A percentile compares a stretch with the other conserved stretches of the same genome.
Conservation (phyloP, 345 rosid genomes). For the Bruguiera gymnorhiza region DNA sequence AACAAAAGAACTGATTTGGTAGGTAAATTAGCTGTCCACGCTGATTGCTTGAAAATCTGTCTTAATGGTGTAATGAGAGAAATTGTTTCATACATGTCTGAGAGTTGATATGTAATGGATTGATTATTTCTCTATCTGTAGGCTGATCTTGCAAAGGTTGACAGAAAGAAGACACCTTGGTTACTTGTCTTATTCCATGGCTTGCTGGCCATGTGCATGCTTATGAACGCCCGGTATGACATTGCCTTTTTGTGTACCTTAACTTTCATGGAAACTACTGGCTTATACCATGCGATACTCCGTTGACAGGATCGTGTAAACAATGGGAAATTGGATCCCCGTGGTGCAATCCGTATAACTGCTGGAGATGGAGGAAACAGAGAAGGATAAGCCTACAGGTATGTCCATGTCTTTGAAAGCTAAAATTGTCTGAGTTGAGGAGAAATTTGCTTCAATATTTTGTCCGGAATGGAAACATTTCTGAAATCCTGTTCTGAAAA, state of each 20-base stretch:
- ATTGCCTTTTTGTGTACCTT: neutral
- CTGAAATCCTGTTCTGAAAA: neutral
- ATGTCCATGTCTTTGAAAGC: slow-evolving; percentile 17
- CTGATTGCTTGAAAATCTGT: no score
- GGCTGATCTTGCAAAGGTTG: slow-evolving; percentile 78
- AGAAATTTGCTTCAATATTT: no score
- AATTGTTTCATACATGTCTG: neutral
- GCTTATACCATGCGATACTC: slow-evolving; percentile 9
- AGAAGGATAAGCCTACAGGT: slow-evolving; percentile 85
- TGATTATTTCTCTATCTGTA: slow-evolving; percentile 23
- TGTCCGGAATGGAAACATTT: neutral
- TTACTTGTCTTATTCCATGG: slow-evolving; percentile 66
- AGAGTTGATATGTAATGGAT: neutral
- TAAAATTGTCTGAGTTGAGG: neutral
- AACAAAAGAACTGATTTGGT: no score
- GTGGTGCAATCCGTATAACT: slow-evolving; percentile 80
- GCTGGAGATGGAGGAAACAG: slow-evolving; percentile 91
- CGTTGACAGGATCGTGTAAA: slow-evolving; percentile 61
- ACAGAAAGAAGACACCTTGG: slow-evolving; percentile 84
- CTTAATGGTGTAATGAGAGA: neutral
- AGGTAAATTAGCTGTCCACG: no score
- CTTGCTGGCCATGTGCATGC: slow-evolving; percentile 95
- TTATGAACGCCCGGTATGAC: slow-evolving; percentile 77
- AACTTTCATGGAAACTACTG: slow-evolving; percentile 17
- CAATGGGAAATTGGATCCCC: slow-evolving; percentile 56